These are phyloP conservation scores for Cyclotella cryptica DNA, from an alignment of 108 stramenopile genomes.

Conservation along the genomic window DNA sequence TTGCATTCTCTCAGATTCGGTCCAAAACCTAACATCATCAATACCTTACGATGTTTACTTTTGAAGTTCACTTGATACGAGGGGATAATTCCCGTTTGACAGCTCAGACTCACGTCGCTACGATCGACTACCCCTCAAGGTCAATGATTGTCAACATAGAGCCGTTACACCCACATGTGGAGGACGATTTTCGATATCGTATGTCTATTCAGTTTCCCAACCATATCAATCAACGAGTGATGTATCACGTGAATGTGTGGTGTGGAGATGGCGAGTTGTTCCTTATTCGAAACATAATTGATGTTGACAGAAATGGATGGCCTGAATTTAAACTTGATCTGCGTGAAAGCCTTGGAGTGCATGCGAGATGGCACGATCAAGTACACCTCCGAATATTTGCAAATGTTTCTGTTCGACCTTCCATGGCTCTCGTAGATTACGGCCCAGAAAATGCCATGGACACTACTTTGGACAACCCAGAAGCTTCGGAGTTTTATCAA, in stretches of 20 bases:
- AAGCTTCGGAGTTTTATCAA: too few relatives aligned
- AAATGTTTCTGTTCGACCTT: too few relatives aligned
- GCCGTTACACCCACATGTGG: background rate
- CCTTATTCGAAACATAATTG: background rate
- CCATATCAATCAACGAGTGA: background rate
- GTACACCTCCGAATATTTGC: too few relatives aligned
- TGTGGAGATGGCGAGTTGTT: background rate
- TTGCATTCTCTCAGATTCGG: background rate
- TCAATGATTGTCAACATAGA: background rate
- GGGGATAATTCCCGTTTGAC: background rate
- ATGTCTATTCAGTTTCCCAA: slow-evolving; percentile 1
- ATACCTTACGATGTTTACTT: background rate
- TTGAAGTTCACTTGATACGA: background rate
- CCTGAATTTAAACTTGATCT: background rate
- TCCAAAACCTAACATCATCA: background rate
- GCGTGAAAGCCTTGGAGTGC: background rate
- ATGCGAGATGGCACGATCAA: too few relatives aligned
- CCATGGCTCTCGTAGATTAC: too few relatives aligned
- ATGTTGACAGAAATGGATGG: background rate
- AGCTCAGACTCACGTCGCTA: background rate
- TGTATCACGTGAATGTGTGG: slow-evolving; percentile 4
- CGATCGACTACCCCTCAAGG: background rate
- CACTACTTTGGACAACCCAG: too few relatives aligned
- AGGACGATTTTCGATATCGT: background rate
- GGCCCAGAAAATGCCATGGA: too few relatives aligned